Base-by-base conservation (phyloP, 345 rosid genomes). In the Raphanus raphanistrum region DNA sequence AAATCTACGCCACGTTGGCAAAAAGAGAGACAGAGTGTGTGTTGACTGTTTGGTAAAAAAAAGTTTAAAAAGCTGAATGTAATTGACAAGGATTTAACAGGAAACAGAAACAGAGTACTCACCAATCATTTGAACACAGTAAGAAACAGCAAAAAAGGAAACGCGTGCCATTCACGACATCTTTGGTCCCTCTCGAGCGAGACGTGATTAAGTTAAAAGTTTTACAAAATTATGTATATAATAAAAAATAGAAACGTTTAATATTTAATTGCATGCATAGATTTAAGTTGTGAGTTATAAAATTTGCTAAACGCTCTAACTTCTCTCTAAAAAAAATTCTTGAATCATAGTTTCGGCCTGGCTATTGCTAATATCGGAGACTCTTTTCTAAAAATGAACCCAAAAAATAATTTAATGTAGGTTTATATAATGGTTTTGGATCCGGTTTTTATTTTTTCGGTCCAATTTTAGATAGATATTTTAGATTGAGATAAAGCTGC, bases 141-240 rank as follows among this genome's bases (percentile, higher is more conserved):
- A 68, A 54, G 15, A 54, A 28, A 66, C 12, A 11, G 45, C 11
- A 71, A 38, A 41, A 63, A 54, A 71, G 15, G 33, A 48, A 71
- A 72, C 65, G 77, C 82, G 72, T 79, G 82, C 82, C 68, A 29
- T 38, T 67, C 77, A 59, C 78, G 82, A 79, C 81, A 71, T 25
- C n/a, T 4, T 57, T 13, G 81, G 81, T 65, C 76, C 81, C 72
- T 77, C 45, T 77, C 10, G 62, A 68, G 38, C 52, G 62, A 58
- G 15, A 58, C 58, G 11, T 38, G 17, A 25, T 35, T 52, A 13
- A 11, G 28, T 63, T 41, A 8, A 50, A n/a, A 65, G 17, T 13
- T 3, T n/a, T 25, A 35, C 55, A 52, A 64, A 62, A 7, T n/a
- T 25, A 67, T n/a, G 55, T n/a, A 50, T 45, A 45, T 45, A 45